Percentiles rank a stretch among this genome's conserved stretches.
phyloP scores from a whole-genome alignment of 139 green algal genomes.

The Chlamydomonas schloesseri region DNA sequence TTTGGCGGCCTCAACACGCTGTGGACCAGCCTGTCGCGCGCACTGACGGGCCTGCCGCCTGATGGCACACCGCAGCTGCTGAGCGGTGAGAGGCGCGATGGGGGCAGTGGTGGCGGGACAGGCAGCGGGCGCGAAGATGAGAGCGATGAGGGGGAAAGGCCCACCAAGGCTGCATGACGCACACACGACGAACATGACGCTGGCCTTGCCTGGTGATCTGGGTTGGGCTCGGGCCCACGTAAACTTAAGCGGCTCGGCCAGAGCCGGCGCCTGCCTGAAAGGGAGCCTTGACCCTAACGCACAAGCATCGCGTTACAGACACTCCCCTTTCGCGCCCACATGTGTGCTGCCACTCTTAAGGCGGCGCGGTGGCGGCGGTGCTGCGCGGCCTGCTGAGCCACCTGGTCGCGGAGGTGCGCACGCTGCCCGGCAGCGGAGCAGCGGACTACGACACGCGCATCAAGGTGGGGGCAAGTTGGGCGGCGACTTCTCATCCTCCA shows the following conservation, averaged over 20 bases:
- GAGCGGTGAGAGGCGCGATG: constrained; percentile 12
- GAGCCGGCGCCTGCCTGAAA: no score
- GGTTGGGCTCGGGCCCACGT: no score
- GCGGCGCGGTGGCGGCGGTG: constrained; percentile 14
- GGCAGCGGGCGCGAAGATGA: no score
- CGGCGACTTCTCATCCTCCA: background rate
- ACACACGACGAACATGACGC: no score
- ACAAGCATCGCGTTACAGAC: no score
- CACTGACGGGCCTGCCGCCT: constrained; percentile 1
- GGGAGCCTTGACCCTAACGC: no score
- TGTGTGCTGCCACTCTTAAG: background rate
- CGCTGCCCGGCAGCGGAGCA: background rate
- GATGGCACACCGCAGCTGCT: constrained; percentile 24
- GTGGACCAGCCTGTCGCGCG: constrained; percentile 2
- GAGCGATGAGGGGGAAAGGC: no score
- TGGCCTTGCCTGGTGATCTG: background rate
- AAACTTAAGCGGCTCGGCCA: no score
- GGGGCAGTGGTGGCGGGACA: no score
- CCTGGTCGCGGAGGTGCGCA: constrained; percentile 4
- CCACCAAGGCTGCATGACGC: no score
- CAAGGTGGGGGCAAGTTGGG: background rate
- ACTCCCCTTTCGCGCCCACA: no score
- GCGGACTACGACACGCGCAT: constrained; percentile 12
- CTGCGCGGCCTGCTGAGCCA: constrained; percentile 27
- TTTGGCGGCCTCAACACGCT: constrained; percentile 38